phyloP scores from a whole-genome alignment of 1,139 yeast species.

The Meyerozyma smithsonii region DNA sequence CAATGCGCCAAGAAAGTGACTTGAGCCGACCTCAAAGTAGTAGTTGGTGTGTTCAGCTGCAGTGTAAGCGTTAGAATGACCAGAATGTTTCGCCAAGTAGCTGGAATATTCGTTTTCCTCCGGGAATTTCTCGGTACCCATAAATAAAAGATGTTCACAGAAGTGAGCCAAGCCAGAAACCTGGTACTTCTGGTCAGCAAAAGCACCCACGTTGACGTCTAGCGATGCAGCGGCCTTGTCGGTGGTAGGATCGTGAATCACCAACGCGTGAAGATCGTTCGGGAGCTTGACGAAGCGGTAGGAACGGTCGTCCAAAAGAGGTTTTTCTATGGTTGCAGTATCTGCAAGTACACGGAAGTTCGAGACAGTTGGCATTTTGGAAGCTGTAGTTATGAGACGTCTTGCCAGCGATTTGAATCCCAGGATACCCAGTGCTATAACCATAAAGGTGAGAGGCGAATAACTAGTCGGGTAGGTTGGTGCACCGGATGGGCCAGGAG shows the following conservation, averaged over 20 bases:
- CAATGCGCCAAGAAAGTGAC: conserved; percentile 76
- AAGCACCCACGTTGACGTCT: conserved; percentile 89
- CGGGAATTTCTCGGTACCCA: conserved; percentile 96
- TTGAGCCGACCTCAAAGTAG: conserved; percentile 77
- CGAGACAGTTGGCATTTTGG: background rate
- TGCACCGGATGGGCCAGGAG: background rate
- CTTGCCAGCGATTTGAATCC: background rate
- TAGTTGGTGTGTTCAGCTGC: conserved; percentile 87
- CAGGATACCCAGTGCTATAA: background rate
- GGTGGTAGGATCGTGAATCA: conserved; percentile 79
- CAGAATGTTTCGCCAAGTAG: conserved; percentile 67
- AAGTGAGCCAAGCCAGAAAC: conserved; percentile 92
- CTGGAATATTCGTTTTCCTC: conserved; percentile 83
- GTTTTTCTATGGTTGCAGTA: conserved; percentile 40
- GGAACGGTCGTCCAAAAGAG: conserved; percentile 68
- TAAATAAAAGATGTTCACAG: conserved; percentile 90
- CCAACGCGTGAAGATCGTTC: conserved; percentile 67
- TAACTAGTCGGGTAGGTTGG: background rate
- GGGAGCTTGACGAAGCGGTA: conserved; percentile 64
- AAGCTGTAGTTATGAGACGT: background rate
- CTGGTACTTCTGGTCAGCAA: conserved; percentile 63
- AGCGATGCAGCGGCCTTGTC: conserved; percentile 92
- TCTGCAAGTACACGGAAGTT: conserved; percentile 11
- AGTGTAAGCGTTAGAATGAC: conserved; percentile 78
- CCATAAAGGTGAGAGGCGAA: background rate